These are phyloP conservation scores for Amorphotheca resinae DNA, from an alignment of 495 filamentous ascomycete species.

Conservation along the genomic window DNA sequence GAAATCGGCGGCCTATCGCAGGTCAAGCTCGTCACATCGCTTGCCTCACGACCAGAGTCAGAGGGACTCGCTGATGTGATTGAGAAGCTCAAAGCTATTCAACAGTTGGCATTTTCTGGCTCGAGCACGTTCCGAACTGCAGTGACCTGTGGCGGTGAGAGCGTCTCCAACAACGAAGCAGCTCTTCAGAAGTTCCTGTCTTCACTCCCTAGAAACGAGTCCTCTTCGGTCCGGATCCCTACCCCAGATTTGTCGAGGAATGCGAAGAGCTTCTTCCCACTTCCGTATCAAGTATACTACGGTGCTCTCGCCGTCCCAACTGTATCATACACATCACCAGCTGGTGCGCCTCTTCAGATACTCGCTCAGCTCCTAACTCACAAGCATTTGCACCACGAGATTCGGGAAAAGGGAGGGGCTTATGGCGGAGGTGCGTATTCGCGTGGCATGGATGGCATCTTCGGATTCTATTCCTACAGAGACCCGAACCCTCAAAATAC, in stretches of 20 bases:
- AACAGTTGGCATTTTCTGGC: constrained; percentile 55
- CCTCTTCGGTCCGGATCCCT: constrained; percentile 25
- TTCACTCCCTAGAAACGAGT: constrained; percentile 35
- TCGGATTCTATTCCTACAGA: constrained; percentile 91
- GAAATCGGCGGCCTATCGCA: constrained; percentile 79
- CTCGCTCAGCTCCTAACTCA: constrained; percentile 92
- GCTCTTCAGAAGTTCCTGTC: constrained; percentile 61
- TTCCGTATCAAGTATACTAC: constrained; percentile 97
- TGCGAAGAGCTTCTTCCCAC: constrained; percentile 75
- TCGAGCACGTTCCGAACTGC: constrained; percentile 54
- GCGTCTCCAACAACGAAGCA: constrained; percentile 53
- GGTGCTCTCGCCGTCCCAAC: constrained; percentile 69
- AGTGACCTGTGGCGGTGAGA: constrained; percentile 73
- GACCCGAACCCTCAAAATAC: constrained; percentile 94
- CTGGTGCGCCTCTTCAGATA: constrained; percentile 69
- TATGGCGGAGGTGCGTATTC: constrained; percentile 89
- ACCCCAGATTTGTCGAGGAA: constrained; percentile 23
- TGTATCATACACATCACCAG: constrained; percentile 66
- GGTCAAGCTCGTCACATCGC: constrained; percentile 64
- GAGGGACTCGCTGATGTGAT: constrained; percentile 65
- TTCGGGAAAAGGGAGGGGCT: constrained; percentile 93
- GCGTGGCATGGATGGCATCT: constrained; percentile 64
- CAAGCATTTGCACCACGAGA: constrained; percentile 93
- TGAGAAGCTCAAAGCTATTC: constrained; percentile 75
- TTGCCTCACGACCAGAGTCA: constrained; percentile 38